Evolutionary conservation across 2,329 filamentous ascomycete species (phyloP).

Genomic region (Colletotrichum destructivum): DNA sequence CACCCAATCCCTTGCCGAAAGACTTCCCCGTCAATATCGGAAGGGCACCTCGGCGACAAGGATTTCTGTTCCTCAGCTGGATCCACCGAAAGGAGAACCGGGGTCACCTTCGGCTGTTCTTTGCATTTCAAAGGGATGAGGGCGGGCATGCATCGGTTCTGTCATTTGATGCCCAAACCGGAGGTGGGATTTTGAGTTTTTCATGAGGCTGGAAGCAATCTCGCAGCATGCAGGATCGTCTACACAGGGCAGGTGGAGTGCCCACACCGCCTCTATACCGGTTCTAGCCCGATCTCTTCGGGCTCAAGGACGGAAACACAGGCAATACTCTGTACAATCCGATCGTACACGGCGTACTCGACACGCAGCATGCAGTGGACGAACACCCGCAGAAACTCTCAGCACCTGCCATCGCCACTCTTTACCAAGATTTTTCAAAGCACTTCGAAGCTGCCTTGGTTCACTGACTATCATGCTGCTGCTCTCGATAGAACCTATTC

Average conservation of each 20-base stretch:
- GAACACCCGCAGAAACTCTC: constrained; percentile 2
- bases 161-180: constrained; percentile 36
- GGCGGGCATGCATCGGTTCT: constrained; percentile 12
- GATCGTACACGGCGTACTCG: constrained; percentile 30
- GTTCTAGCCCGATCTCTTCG: neutral
- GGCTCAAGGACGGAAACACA: neutral
- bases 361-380: constrained; percentile 16
- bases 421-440: neutral
- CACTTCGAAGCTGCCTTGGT: neutral
- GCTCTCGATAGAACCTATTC: constrained; percentile 20
- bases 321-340: constrained; percentile 14
- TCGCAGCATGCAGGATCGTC: constrained; percentile 25
- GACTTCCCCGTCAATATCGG: constrained; percentile 29
- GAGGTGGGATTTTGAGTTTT: constrained; percentile 41
- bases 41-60: constrained; percentile 28
- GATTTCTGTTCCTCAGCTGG: constrained; percentile 19
- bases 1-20: constrained; percentile 12
- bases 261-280: constrained; percentile 23
- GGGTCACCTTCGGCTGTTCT: constrained; percentile 38
- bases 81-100: constrained; percentile 25
- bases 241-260: constrained; percentile 19
- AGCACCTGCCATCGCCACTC: neutral
- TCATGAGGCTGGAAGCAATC: constrained; percentile 41
- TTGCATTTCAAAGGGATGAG: constrained; percentile 21
- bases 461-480: neutral